phyloP scores from a whole-genome alignment of 306 rosid species.

The Corylus americana region DNA sequence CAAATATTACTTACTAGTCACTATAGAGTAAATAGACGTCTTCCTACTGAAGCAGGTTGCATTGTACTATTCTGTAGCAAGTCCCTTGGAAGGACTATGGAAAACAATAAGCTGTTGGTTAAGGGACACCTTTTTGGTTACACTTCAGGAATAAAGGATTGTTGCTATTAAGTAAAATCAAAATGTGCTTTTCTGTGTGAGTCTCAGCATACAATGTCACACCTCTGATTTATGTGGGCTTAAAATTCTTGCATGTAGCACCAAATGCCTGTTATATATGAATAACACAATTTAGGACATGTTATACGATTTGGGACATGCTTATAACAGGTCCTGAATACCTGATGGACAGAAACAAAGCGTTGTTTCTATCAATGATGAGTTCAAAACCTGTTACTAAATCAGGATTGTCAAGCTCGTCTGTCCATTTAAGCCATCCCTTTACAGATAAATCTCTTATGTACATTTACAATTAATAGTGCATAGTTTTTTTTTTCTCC shows the following conservation, averaged over 20 bases:
- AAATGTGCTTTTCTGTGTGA: background rate
- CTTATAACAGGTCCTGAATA: background rate
- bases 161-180: background rate
- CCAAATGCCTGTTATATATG: background rate
- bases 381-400: background rate
- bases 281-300: background rate
- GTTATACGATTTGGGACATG: background rate
- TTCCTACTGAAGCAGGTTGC: constrained; percentile 1
- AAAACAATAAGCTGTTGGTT: background rate
- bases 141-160: background rate
- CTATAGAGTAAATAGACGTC: constrained; percentile 11
- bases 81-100: constrained; percentile 1
- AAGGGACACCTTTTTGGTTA: background rate
- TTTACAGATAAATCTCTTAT: background rate
- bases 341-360: background rate
- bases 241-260: background rate
- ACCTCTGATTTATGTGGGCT: background rate
- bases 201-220: background rate
- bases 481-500: background rate
- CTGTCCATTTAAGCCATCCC: background rate
- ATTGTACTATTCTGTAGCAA: background rate
- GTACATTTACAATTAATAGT: background rate
- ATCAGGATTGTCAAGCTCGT: background rate
- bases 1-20: background rate
- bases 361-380: background rate